Percentiles rank a stretch among this genome's conserved stretches.
phyloP scores from a whole-genome alignment of 2,329 filamentous ascomycete species.

The Fusarium chlamydosporum region DNA sequence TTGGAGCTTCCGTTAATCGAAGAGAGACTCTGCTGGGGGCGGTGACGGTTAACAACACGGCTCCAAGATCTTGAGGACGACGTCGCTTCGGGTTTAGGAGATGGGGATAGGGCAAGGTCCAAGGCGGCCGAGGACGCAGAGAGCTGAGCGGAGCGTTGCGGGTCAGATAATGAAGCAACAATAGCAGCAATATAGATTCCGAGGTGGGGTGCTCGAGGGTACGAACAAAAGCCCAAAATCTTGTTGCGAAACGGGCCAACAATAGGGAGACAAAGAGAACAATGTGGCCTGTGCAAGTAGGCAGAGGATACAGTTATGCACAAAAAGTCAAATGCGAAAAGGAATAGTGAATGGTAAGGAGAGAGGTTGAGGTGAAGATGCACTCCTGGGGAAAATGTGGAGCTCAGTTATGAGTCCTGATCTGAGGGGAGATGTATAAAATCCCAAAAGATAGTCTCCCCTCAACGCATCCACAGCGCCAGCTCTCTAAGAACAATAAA shows the following conservation, averaged over 20 bases:
- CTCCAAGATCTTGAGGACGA: constrained; percentile 68
- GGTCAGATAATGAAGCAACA: constrained; percentile 54
- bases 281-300: constrained; percentile 10
- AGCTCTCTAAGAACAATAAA: background rate
- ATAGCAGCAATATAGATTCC: constrained; percentile 31
- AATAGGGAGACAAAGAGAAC: constrained; percentile 8
- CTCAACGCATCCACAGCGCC: background rate
- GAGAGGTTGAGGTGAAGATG: constrained; percentile 36
- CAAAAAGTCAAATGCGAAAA: constrained; percentile 22
- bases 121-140: constrained; percentile 85
- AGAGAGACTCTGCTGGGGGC: constrained; percentile 73
- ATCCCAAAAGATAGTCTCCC: constrained; percentile 25
- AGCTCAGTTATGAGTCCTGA: constrained; percentile 27
- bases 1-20: constrained; percentile 60
- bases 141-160: constrained; percentile 67
- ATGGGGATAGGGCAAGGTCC: constrained; percentile 81
- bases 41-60: constrained; percentile 74
- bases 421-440: constrained; percentile 26
- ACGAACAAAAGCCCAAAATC: constrained; percentile 29
- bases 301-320: constrained; percentile 18
- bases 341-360: constrained; percentile 22
- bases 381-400: constrained; percentile 45
- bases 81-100: constrained; percentile 70
- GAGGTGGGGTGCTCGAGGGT: constrained; percentile 7
- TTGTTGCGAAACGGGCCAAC: constrained; percentile 3